Evolutionary conservation across 805 yeast genomes (phyloP).

Genomic region (Starmerella floricola): DNA sequence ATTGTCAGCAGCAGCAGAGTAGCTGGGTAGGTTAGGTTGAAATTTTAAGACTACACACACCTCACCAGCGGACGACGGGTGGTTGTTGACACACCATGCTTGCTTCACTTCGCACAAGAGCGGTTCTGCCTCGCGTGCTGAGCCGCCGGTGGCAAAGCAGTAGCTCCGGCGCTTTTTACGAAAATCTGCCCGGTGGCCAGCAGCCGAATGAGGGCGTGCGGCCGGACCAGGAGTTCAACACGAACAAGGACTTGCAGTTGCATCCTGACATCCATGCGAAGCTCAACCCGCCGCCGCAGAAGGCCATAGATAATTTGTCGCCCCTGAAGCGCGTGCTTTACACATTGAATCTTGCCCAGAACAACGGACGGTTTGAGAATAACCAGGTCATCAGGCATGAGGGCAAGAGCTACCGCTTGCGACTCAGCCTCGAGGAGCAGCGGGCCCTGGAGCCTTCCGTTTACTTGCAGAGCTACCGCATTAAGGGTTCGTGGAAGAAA

Average conservation of each 20-base stretch:
- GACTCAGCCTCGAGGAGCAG: constrained; percentile 51
- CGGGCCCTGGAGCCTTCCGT: constrained; percentile 78
- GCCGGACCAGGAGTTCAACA: constrained; percentile 6
- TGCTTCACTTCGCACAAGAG: background rate
- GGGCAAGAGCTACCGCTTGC: constrained; percentile 43
- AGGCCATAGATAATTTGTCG: constrained; percentile 35
- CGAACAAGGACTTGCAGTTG: constrained; percentile 19
- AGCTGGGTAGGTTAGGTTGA: no score
- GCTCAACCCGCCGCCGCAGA: constrained; percentile 42
- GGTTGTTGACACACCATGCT: background rate
- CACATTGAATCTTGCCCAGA: constrained; percentile 42
- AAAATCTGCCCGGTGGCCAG: constrained; percentile 5
- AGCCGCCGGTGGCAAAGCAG: constrained; percentile 11
- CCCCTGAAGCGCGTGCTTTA: constrained; percentile 63
- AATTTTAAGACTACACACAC: background rate
- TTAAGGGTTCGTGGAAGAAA: constrained; percentile 81
- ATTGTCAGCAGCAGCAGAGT: no score
- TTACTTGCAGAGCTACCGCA: constrained; percentile 66
- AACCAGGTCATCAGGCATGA: constrained; percentile 37
- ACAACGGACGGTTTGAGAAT: constrained; percentile 61
- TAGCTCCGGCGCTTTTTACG: constrained; percentile 15
- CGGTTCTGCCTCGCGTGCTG: background rate
- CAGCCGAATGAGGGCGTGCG: constrained; percentile 1
- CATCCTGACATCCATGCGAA: constrained; percentile 20
- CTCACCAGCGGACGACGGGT: background rate